Evolutionary conservation across 2,329 filamentous ascomycete species (phyloP).

Genomic region (Diaporthe eres): DNA sequence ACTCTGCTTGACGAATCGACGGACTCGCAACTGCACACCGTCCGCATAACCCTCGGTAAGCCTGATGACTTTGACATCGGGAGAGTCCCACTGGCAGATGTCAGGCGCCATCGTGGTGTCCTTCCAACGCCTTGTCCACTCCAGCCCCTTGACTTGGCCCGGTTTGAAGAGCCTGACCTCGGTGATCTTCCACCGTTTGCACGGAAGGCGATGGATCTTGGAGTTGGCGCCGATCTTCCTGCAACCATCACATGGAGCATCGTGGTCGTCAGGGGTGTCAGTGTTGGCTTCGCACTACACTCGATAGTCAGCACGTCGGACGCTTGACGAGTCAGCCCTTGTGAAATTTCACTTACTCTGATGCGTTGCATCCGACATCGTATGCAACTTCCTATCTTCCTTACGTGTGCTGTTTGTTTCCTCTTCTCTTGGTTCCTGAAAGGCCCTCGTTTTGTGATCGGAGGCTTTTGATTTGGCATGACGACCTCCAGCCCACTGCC

Average conservation of each 20-base stretch:
- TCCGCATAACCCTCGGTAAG: slow-evolving; percentile 69
- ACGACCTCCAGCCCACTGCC: slow-evolving; percentile 44
- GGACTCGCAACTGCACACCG: slow-evolving; percentile 65
- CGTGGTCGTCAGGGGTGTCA: slow-evolving; percentile 53
- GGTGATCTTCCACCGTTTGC: slow-evolving; percentile 72
- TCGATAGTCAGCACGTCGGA: slow-evolving; percentile 16
- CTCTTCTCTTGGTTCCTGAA: slow-evolving; percentile 67
- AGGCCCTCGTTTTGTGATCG: slow-evolving; percentile 62
- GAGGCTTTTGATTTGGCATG: slow-evolving; percentile 53
- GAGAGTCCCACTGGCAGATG: slow-evolving; percentile 69
- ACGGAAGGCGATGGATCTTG: slow-evolving; percentile 69
- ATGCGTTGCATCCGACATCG: slow-evolving; percentile 74
- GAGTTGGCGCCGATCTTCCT: slow-evolving; percentile 61
- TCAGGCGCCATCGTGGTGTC: slow-evolving; percentile 66
- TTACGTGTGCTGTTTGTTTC: slow-evolving; percentile 69
- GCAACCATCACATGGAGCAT: slow-evolving; percentile 67
- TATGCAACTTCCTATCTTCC: slow-evolving; percentile 71
- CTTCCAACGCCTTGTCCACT: slow-evolving; percentile 73
- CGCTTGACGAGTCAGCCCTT: not conserved
- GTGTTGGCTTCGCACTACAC: slow-evolving; percentile 68
- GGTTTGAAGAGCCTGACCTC: slow-evolving; percentile 72
- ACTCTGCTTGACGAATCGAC: slow-evolving; percentile 66
- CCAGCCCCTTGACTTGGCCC: slow-evolving; percentile 69
- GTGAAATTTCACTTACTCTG: slow-evolving; percentile 59
- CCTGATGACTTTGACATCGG: slow-evolving; percentile 63